Evolutionary conservation across 495 filamentous ascomycete species (phyloP).

Genomic region (Penicillium canescens): DNA sequence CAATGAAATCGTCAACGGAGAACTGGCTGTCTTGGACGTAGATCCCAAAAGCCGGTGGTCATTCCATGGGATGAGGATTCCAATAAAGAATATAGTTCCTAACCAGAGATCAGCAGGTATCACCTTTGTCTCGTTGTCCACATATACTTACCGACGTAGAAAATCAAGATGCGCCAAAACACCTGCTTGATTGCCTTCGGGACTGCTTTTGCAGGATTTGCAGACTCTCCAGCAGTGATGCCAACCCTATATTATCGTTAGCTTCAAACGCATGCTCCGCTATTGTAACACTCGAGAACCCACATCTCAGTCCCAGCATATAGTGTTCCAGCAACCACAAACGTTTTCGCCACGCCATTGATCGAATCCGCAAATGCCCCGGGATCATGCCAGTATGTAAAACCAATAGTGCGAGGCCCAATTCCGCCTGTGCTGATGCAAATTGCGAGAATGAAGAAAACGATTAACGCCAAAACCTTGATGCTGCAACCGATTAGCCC

Average conservation of each 20-base stretch:
- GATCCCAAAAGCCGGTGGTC: slow-evolving; percentile 41
- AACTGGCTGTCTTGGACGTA: slow-evolving; percentile 57
- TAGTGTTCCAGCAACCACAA: slow-evolving; percentile 71
- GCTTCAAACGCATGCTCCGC: background rate
- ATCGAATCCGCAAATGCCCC: slow-evolving; percentile 69
- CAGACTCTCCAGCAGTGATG: slow-evolving; percentile 67
- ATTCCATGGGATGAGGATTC: slow-evolving; percentile 64
- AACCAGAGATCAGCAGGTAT: background rate
- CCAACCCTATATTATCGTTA: slow-evolving; percentile 46
- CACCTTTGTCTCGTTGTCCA: too few species aligned
- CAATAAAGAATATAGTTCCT: slow-evolving; percentile 64
- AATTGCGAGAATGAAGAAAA: slow-evolving; percentile 69
- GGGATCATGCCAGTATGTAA: slow-evolving; percentile 64
- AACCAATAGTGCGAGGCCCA: slow-evolving; percentile 58
- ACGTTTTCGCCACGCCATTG: slow-evolving; percentile 51
- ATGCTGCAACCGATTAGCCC: slow-evolving; percentile 26
- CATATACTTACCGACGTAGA: slow-evolving; percentile 61
- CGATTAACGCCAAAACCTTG: slow-evolving; percentile 56
- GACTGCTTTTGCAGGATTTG: slow-evolving; percentile 60
- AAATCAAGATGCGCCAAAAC: slow-evolving; percentile 70
- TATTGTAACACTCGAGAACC: background rate
- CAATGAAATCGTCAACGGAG: slow-evolving; percentile 75
- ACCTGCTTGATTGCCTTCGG: slow-evolving; percentile 68
- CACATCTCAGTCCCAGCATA: slow-evolving; percentile 71
- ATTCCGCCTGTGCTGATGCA: slow-evolving; percentile 64